These are phyloP conservation scores for Alternaria brassicicola DNA, from an alignment of 2,329 filamentous ascomycete genomes.

Conservation along the genomic window DNA sequence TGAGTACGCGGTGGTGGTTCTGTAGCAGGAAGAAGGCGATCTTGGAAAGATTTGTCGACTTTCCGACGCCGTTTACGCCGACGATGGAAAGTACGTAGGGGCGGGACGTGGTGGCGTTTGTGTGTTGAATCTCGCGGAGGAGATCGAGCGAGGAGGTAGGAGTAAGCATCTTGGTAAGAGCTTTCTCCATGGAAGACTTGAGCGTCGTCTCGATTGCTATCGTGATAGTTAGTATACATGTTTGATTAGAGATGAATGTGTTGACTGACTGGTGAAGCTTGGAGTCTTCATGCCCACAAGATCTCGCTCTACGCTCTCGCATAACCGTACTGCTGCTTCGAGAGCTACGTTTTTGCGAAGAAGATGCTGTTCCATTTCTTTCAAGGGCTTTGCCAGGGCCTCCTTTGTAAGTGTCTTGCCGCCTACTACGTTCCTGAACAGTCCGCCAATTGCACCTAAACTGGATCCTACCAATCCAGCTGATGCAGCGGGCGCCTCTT, in stretches of 20 bases:
- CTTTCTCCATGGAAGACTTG: constrained; percentile 85
- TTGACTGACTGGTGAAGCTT: constrained; percentile 74
- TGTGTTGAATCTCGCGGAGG: constrained; percentile 82
- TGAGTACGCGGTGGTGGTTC: constrained; percentile 94
- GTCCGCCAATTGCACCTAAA: constrained; percentile 79
- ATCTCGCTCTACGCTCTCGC: constrained; percentile 88
- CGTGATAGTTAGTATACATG: constrained; percentile 14
- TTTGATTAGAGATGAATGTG: background rate
- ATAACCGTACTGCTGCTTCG: constrained; percentile 89
- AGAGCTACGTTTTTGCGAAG: constrained; percentile 95
- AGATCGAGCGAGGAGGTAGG: constrained; percentile 94
- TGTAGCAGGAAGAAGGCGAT: constrained; percentile 98
- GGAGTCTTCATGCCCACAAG: constrained; percentile 89
- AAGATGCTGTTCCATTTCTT: constrained; percentile 94
- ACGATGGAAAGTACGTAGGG: constrained; percentile 99
- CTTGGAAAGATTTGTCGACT: constrained; percentile 96
- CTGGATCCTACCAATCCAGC: constrained; percentile 76
- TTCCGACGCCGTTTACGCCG: constrained; percentile 96
- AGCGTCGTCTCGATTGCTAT: constrained; percentile 78
- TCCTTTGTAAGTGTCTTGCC: constrained; percentile 89
- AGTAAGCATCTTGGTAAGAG: constrained; percentile 92
- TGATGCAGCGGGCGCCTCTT: constrained; percentile 27
- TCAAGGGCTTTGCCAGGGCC: constrained; percentile 90
- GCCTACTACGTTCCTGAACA: constrained; percentile 94
- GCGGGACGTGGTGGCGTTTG: constrained; percentile 69